phyloP scores from a whole-genome alignment of 2,329 filamentous ascomycete species.

The Apiospora pterosperma region DNA sequence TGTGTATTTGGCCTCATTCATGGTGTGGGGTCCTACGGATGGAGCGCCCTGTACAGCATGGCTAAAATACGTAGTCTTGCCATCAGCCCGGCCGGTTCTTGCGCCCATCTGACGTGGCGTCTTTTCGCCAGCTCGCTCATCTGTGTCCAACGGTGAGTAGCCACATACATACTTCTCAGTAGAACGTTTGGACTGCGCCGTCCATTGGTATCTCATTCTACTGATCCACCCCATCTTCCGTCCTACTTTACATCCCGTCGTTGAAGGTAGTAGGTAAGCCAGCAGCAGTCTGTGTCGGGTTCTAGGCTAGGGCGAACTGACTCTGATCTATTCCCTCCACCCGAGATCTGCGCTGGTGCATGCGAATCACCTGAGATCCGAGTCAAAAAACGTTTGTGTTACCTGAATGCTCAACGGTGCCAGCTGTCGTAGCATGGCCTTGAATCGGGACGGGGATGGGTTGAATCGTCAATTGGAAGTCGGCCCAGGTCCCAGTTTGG shows the following conservation, averaged over 20 bases:
- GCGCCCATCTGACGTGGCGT: constrained; percentile 17
- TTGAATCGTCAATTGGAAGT: neutral
- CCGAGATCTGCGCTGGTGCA: neutral
- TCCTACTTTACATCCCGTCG: neutral
- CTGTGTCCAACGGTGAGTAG: constrained; percentile 12
- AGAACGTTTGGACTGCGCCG: constrained; percentile 4
- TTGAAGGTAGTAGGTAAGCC: constrained; percentile 3
- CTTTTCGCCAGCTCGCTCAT: constrained; percentile 23
- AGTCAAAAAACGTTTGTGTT: neutral
- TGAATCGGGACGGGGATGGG: neutral
- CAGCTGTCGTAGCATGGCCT: neutral
- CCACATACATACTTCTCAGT: neutral
- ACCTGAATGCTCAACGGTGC: neutral
- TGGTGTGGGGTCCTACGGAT: neutral
- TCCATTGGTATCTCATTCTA: neutral
- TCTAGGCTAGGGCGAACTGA: neutral
- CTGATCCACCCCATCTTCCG: neutral
- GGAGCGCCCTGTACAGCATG: neutral
- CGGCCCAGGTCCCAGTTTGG: neutral
- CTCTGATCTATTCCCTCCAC: neutral
- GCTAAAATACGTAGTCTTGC: constrained; percentile 12
- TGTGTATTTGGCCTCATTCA: neutral
- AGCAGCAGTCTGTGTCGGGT: neutral
- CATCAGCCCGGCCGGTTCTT: constrained; percentile 2
- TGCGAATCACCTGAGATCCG: neutral